Conservation (phyloP, 345 rosid species). For the Camelina laxa region DNA sequence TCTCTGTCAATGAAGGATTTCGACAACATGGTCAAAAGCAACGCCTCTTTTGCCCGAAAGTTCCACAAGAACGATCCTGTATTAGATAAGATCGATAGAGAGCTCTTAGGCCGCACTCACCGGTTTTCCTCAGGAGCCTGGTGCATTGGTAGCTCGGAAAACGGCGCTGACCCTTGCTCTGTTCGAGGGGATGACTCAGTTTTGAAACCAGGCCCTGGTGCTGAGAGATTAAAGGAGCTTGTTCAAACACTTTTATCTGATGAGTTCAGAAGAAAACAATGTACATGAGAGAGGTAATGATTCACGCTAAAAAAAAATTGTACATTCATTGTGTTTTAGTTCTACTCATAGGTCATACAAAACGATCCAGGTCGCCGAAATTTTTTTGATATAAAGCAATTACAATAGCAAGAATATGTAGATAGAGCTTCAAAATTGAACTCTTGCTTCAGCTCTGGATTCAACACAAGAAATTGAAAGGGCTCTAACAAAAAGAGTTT, state of each 20-base stretch:
- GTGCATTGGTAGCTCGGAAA: conserved; percentile 49
- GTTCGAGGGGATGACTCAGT: conserved; percentile 44
- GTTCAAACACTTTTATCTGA: conserved; percentile 58
- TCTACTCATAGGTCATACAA: conserved; percentile 31
- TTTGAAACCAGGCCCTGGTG: conserved; percentile 76
- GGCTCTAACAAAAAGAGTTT: conserved; percentile 24
- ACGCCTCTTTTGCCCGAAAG: conserved; percentile 86
- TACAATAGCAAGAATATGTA: conserved; percentile 15
- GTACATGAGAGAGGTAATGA: conserved; percentile 53
- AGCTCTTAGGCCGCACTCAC: conserved; percentile 60
- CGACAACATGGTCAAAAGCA: conserved; percentile 72
- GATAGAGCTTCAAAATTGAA: neutral
- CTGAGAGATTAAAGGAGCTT: conserved; percentile 64
- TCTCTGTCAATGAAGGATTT: conserved; percentile 67
- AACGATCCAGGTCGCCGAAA: conserved; percentile 9
- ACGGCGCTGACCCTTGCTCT: conserved; percentile 25
- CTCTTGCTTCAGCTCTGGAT: conserved; percentile 17
- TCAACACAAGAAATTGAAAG: conserved; percentile 14
- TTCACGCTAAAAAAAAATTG: conserved; percentile 19
- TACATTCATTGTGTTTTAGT: conserved; percentile 36
- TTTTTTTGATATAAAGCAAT: neutral
- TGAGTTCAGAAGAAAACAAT: conserved; percentile 58
- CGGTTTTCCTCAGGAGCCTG: conserved; percentile 74
- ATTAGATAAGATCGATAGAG: conserved; percentile 82
- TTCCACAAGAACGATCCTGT: conserved; percentile 66